Evolutionary conservation across 1,284 basidiomycete species (phyloP).

Genomic region (Naganishia liquefaciens): DNA sequence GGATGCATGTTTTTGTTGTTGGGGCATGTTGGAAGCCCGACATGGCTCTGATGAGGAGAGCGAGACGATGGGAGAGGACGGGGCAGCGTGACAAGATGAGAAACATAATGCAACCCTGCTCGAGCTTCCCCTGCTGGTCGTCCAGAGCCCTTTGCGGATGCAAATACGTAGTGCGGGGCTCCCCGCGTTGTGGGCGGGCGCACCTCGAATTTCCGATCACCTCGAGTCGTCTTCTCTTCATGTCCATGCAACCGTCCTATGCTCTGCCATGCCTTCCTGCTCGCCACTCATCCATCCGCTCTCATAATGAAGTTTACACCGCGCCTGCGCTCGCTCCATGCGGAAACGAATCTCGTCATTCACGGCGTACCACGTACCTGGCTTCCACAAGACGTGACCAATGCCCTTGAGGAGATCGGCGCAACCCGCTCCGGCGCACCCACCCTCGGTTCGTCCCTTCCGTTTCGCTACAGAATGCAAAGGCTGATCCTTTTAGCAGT

Average conservation of each 20-base stretch:
- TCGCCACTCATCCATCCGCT: no score
- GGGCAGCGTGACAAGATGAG: background rate
- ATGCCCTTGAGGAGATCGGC: slow-evolving; percentile 16
- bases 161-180: background rate
- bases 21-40: background rate
- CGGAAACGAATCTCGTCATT: background rate
- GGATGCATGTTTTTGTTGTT: slow-evolving; percentile 61
- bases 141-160: background rate
- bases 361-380: slow-evolving; percentile 9
- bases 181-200: background rate
- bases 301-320: slow-evolving; percentile 18
- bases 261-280: background rate
- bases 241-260: no score
- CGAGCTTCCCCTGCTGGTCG: background rate
- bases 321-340: background rate
- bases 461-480: background rate
- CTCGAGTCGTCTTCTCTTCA: background rate
- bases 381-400: slow-evolving; percentile 5
- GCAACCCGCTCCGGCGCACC: slow-evolving; percentile 5
- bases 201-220: background rate
- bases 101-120: no score
- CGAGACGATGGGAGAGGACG: background rate
- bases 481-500: background rate
- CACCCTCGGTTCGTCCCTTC: slow-evolving; percentile 7
- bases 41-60: background rate